Base-by-base conservation (phyloP, 2,329 filamentous ascomycete species). In the Elsinoe arachidis region DNA sequence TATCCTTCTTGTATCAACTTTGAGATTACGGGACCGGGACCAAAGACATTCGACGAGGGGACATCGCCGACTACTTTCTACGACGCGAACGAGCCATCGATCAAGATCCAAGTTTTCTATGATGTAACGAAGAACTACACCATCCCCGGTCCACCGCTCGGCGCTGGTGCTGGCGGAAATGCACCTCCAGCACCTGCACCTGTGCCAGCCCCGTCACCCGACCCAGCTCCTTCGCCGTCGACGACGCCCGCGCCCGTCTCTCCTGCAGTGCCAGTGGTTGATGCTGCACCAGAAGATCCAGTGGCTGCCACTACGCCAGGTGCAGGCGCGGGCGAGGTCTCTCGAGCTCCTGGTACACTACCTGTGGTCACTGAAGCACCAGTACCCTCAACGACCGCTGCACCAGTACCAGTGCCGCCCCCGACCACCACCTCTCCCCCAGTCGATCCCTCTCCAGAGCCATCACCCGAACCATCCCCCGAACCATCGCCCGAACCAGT, bases 1-100 rank as follows among this genome's bases (percentile, higher is more conserved):
- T 76, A 77, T 64, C 75, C 74, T 33, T 63, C 66, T 55, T 77
- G 83, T 68, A 73, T 82, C 63, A 84, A 86, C 73, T 66, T 86
- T 61, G 75, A 82, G 66, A 72, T 85, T 61, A 78, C 78, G 34
- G 55, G 49, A 52, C 70, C 72, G 41, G 80, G 78, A n/a, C 49
- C 49, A 7, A 53, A 53, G 34, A 53, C 49, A 6, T 53, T 35
- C 17, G 17, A 53, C 19, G 33, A 53, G 19, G 49, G 49, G 5
- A 53, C 49, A 14, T 53, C 49, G 11, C 49, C 49, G 12, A 53
- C 35, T n/a, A 53, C 49, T 3, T 53, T 53, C 34, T 53, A 53
- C 49, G 19, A 53, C n/a, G 49, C 49, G 5, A 39, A 53, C 14
- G 19, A n/a, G 2, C 34, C 49, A 3, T 15, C 10, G 4, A 53